Base-by-base conservation (phyloP, 2,329 filamentous ascomycete genomes). In the Tolypocladium guangdongense region DNA sequence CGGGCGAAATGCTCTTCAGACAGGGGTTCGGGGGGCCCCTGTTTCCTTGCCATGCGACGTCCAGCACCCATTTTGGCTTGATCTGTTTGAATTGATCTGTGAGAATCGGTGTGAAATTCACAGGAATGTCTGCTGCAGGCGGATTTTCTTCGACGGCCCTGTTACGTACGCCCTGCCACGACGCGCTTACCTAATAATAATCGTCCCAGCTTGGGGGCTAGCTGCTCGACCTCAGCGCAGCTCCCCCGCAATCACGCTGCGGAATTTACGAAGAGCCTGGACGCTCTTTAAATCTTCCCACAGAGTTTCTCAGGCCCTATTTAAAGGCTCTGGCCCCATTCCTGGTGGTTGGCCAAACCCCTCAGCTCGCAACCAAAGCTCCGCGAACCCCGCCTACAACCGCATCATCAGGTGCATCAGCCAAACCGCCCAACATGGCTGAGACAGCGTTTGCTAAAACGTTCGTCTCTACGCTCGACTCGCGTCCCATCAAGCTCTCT, bases 21-120 rank as follows among this genome's bases (percentile, higher is more conserved):
- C 60, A 96, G 80, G 59, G 87, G 79, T 64, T 87, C 82, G 52
- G 93, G 93, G 59, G 86, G 78, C 53, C 90, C 92, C 80, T 97
- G 93, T 74, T 96, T 96, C 71, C 91, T 88, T 50, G 56, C 56
- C 86, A 96, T 95, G 64, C 91, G 89, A 68, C 90, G 87, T 69
- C 90, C 88, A 57, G 84, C 82, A 76, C 90, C 91, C 91, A 96
- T 96, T 65, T 68, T 83, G 67, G 67, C 60, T 54, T 58, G 53
- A 58, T 55, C 54, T 37, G 56, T 50, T 11, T 45, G 39, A 55
- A 52, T 54, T 46, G 50, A 50, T 18, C 51, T 38, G 51, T 52
- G 51, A 47, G 39, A 52, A 53, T 52, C 24, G 30, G 30, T 45
- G 20, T 20, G 4, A 22, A 33, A 43, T 16, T 49, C 36, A n/a